A percentile compares a stretch with the other conserved stretches of the same genome.
phyloP scores from a whole-genome alignment of 2,329 filamentous ascomycete genomes.

The Arthrocladium fulminans region DNA sequence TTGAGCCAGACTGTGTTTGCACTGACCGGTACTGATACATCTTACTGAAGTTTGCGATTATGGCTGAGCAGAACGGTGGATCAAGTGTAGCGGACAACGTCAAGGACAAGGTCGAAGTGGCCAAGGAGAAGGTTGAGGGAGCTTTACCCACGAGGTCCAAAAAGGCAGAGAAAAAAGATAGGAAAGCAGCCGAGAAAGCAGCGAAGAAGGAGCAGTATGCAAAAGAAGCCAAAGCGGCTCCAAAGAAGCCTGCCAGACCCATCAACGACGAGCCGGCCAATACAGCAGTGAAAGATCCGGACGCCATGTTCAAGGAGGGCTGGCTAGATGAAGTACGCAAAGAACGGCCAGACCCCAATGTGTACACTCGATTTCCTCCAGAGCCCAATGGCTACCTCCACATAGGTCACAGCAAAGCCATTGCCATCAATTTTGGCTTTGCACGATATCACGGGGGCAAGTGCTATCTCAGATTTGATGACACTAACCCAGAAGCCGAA shows the following conservation, averaged over 20 bases:
- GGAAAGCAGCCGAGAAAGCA: constrained; percentile 26
- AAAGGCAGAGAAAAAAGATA: constrained; percentile 34
- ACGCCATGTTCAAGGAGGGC: constrained; percentile 71
- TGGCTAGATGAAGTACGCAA: constrained; percentile 66
- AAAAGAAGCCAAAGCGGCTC: constrained; percentile 24
- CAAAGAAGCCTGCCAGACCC: constrained; percentile 24
- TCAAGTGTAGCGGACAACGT: constrained; percentile 24
- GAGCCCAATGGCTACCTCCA: constrained; percentile 92
- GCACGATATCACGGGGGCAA: constrained; percentile 72
- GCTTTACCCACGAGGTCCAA: constrained; percentile 24
- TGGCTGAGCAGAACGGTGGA: constrained; percentile 18
- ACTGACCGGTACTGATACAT: neutral
- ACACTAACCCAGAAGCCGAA: constrained; percentile 91
- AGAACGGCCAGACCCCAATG: constrained; percentile 50
- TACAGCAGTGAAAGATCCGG: constrained; percentile 32
- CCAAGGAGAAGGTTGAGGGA: constrained; percentile 29
- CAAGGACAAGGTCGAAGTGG: constrained; percentile 26
- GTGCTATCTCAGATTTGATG: constrained; percentile 74
- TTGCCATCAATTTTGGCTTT: constrained; percentile 94
- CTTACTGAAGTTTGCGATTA: neutral
- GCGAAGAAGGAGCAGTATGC: constrained; percentile 23
- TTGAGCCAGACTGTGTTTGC: too few relatives aligned
- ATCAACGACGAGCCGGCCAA: constrained; percentile 23
- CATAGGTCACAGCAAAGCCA: constrained; percentile 90
- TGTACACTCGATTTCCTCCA: constrained; percentile 65